Base-by-base conservation (phyloP, 192 early-diverging fungal genomes). In the Pilobolus umbonatus region DNA sequence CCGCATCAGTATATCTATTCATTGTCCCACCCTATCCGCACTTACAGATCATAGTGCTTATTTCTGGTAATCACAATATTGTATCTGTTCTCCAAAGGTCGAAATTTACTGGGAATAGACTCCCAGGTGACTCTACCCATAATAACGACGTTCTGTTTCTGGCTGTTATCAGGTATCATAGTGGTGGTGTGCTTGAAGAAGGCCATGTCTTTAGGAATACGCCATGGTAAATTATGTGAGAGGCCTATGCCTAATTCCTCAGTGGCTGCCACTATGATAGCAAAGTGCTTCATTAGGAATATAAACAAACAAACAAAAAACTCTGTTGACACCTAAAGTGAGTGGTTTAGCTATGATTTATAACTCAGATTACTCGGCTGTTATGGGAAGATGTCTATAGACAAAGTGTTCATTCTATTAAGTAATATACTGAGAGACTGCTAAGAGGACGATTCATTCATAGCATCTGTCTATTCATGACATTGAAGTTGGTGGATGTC, bases 61-160 rank as follows among this genome's bases (percentile, higher is more conserved):
- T 83, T 78, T 54, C 86, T 62, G 29, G 92, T 87, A 19, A 99
- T 59, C 7, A 99, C 85, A 29, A 99, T 75, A 73, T 96, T 99
- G 55, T 90, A 71, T 45, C 96, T 78, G 42, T 73, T 57, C 9
- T 60, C 55, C n/a, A 99, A 71, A 7, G 96, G 96, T 39, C 88
- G 74, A 61, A 85, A 91, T 49, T 82, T 85, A 5, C 49, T 43
- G 3, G 96, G 96, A 43, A 99, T 91, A 3, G 88, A 90, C 62
- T 95, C 90, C 94, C 95, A 99, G 17, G 93, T 95, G 19, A 75
- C 72, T 40, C 94, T 80, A 40, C 96, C 96, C 91, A 99, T 93
- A 61, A 99, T 89, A 40, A 91, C 88, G 0, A 85, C 88, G 68
- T 98, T 98, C 60, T 71, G 71, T 6, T 32, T 26, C 9, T 46